phyloP scores from a whole-genome alignment of 2,329 filamentous ascomycete species.

The Dothistroma septosporum region DNA sequence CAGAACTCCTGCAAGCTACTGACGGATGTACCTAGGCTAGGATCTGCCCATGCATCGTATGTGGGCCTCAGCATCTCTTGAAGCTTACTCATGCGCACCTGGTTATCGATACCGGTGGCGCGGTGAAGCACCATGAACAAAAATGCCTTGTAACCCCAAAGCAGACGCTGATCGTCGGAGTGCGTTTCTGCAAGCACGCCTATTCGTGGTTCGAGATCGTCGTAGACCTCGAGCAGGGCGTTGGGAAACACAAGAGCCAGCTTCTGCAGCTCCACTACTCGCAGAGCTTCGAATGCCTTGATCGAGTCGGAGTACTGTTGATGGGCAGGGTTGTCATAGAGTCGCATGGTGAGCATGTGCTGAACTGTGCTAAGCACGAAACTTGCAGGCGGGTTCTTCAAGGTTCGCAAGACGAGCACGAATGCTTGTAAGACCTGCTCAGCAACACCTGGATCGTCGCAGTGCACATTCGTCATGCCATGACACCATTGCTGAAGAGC shows the following conservation, averaged over 20 bases:
- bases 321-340: constrained; percentile 66
- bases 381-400: constrained; percentile 23
- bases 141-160: constrained; percentile 82
- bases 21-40: constrained; percentile 64
- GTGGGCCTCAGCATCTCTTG: constrained; percentile 78
- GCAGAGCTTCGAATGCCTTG: constrained; percentile 79
- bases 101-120: constrained; percentile 66
- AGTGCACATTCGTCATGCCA: constrained; percentile 63
- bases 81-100: constrained; percentile 67
- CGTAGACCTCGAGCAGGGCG: constrained; percentile 78
- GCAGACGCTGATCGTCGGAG: constrained; percentile 72
- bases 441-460: constrained; percentile 50
- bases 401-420: constrained; percentile 29
- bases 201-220: constrained; percentile 77
- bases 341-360: constrained; percentile 80
- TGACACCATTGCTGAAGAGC: constrained; percentile 62
- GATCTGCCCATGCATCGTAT: constrained; percentile 71
- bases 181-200: constrained; percentile 72
- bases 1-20: constrained; percentile 76
- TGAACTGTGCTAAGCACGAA: constrained; percentile 89
- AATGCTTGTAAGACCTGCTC: constrained; percentile 30
- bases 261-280: constrained; percentile 81
- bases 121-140: constrained; percentile 92
- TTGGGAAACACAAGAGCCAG: constrained; percentile 88
- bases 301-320: constrained; percentile 79